phyloP scores from a whole-genome alignment of 768 basidiomycete genomes.

The Russula sp. region DNA sequence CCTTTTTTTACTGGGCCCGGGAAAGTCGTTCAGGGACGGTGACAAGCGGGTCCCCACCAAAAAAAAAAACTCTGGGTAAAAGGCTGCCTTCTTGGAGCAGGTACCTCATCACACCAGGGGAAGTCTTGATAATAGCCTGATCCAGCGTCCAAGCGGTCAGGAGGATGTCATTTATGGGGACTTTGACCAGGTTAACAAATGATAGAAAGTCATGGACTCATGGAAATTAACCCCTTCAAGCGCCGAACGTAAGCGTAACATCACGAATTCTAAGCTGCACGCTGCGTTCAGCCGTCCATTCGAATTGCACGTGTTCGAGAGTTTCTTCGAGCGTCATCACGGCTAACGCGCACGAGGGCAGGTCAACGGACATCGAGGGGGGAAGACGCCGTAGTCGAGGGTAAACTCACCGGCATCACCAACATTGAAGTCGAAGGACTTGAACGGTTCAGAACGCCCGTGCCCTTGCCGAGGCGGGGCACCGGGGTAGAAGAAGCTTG shows the following conservation, averaged over 20 bases:
- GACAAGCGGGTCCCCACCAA: background rate
- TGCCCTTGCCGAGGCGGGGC: constrained; percentile 88
- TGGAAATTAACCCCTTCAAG: constrained; percentile 33
- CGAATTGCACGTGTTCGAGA: constrained; percentile 68
- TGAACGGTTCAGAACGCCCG: constrained; percentile 79
- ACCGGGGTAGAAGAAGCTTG: constrained; percentile 86
- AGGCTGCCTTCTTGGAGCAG: background rate
- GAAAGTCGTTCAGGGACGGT: background rate
- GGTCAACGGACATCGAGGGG: background rate
- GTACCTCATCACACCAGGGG: background rate
- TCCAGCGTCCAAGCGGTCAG: too few species aligned
- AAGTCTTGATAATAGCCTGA: background rate
- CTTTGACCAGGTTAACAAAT: background rate
- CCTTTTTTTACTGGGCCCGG: background rate
- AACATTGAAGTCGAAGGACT: constrained; percentile 78
- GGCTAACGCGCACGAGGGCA: constrained; percentile 30
- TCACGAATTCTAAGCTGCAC: constrained; percentile 81
- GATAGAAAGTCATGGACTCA: background rate
- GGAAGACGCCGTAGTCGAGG: background rate
- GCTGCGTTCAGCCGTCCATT: constrained; percentile 80
- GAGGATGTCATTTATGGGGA: background rate
- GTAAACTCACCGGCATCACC: constrained; percentile 66
- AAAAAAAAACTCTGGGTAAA: background rate
- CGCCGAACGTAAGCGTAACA: constrained; percentile 80
- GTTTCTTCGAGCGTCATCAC: constrained; percentile 57